Evolutionary conservation across 352 stramenopile species (phyloP), one percentile per base, ranked within the genome.

Genomic region (Globisporangium spinosum): DNA sequence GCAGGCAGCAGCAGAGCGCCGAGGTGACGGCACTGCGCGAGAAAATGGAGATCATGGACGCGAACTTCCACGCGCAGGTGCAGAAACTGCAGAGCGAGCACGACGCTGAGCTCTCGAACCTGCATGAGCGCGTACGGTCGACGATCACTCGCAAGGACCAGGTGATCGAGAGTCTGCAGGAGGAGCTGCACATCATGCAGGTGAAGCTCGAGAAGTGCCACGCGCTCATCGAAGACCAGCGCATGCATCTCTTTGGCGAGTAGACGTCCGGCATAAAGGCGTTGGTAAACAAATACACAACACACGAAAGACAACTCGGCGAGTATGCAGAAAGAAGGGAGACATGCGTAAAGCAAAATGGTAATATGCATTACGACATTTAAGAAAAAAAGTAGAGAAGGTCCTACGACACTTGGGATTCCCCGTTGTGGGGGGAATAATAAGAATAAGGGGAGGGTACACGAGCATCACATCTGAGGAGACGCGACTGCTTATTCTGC

Each of bases 161-260:
- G 53, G 68, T 74, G 47, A 90, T 93, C 45, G 70, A 70, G 9
- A 83, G 80, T 8, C 70, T 92, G 15, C 83, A 91, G 29, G 86
- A 90, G 34, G 83, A 93, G 43, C 61, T 89, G 53, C 81, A 90
- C 70, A 49, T 93, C 58, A 58, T 85, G n/a, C 78, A 89, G n/a
- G 84, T 83, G 2, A 86, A 92, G 64, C 74, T 94, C 1, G 77
- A 91, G 22, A 93, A 91, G 65, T 91, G 83, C 58, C 75, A 89
- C 38, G 78, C 79, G 23, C 76, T 94, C 22, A 89, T 94, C 23
- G 80, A 91, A 38, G 83, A 93, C 34, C 86, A 94, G 67, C 78
- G 86, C 3, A 45, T 78, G 49, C 86, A 93, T 62, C 72, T 93
- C 60, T 93, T 89, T 61, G 77, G 75, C 25, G 77, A 81, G 22